Evolutionary conservation across 1,139 yeast genomes (phyloP).

Genomic region (Debaryomycetaceae sp.): DNA sequence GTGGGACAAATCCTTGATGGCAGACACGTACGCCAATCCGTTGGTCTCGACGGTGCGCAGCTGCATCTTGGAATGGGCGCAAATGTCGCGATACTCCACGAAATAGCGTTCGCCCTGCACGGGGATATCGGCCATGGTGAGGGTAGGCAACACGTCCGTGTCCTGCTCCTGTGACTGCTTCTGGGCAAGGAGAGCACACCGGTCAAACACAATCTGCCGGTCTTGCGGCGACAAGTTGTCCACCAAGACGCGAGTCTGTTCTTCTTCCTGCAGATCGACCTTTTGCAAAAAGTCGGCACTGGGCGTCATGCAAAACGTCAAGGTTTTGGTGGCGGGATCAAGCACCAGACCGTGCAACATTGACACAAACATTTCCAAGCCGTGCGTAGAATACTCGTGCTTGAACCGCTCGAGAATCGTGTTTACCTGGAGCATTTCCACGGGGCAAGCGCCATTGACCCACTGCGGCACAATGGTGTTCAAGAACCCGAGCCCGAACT

Average conservation of each 20-base stretch:
- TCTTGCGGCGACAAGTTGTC: constrained; percentile 43
- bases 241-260: constrained; percentile 43
- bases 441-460: constrained; percentile 69
- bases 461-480: constrained; percentile 72
- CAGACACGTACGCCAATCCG: constrained; percentile 63
- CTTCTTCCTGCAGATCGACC: constrained; percentile 39
- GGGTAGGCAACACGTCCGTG: constrained; percentile 67
- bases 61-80: constrained; percentile 19
- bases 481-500: constrained; percentile 76
- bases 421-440: constrained; percentile 58
- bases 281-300: constrained; percentile 44
- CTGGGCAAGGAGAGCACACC: constrained; percentile 49
- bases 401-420: constrained; percentile 48
- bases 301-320: constrained; percentile 74
- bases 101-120: constrained; percentile 37
- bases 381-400: constrained; percentile 41
- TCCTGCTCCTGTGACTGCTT: constrained; percentile 66
- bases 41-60: constrained; percentile 57
- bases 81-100: constrained; percentile 17
- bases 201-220: constrained; percentile 41
- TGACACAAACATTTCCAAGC: constrained; percentile 47
- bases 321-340: constrained; percentile 35
- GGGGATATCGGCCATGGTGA: constrained; percentile 63
- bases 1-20: constrained; percentile 41
- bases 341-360: constrained; percentile 45